A percentile compares a stretch with the other conserved stretches of the same genome.
Evolutionary conservation across 2,329 filamentous ascomycete species (phyloP).

Genomic region (Fusarium sp.): DNA sequence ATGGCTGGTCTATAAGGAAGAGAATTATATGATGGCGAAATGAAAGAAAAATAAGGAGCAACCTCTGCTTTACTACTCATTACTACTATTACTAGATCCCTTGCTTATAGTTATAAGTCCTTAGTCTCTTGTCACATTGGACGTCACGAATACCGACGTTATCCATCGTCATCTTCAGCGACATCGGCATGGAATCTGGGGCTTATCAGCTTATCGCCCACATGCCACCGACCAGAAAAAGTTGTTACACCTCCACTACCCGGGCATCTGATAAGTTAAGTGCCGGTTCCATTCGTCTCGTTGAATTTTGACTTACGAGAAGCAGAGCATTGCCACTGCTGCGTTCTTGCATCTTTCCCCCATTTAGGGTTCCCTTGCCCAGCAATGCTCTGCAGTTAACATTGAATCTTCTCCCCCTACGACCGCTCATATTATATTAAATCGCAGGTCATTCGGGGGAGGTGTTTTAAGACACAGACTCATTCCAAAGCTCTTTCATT

Average conservation of each 20-base stretch:
- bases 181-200: slow-evolving; percentile 37
- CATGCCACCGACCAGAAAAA: slow-evolving; percentile 14
- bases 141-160: slow-evolving; percentile 1
- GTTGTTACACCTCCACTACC: slow-evolving; percentile 32
- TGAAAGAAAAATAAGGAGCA: neutral
- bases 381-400: slow-evolving; percentile 43
- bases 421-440: slow-evolving; percentile 34
- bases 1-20: too few species aligned
- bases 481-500: slow-evolving; percentile 15
- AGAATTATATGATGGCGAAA: too few species aligned
- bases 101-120: neutral
- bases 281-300: slow-evolving; percentile 4
- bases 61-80: neutral
- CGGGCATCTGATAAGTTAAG: slow-evolving; percentile 29
- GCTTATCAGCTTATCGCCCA: slow-evolving; percentile 46
- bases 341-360: neutral
- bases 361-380: neutral
- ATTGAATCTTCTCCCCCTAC: slow-evolving; percentile 20
- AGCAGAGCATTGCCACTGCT: slow-evolving; percentile 2
- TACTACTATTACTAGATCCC: neutral
- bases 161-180: slow-evolving; percentile 31
- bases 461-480: slow-evolving; percentile 10
- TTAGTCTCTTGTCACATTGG: neutral
- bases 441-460: slow-evolving; percentile 38
- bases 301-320: slow-evolving; percentile 35